phyloP scores from a whole-genome alignment of 2,329 filamentous ascomycete genomes.

The Xylaria polymorpha region DNA sequence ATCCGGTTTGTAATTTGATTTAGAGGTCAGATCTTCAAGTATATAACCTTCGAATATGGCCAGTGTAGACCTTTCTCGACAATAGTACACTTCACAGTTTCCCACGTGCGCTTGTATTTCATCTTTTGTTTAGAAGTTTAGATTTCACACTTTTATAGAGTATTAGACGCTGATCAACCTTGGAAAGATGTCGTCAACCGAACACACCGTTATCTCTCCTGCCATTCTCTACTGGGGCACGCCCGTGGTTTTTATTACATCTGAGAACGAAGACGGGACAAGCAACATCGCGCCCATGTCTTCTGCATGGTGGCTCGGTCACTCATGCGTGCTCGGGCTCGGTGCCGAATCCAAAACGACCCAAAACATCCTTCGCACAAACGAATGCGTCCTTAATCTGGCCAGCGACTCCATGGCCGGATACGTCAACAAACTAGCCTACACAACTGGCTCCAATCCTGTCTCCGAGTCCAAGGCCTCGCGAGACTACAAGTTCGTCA shows the following conservation, averaged over 20 bases:
- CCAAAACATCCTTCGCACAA: slow-evolving; percentile 55
- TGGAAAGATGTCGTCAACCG: slow-evolving; percentile 33
- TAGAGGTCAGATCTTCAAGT: slow-evolving; percentile 3
- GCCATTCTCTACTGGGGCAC: slow-evolving; percentile 58
- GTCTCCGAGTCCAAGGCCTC: slow-evolving; percentile 47
- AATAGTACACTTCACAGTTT: slow-evolving; percentile 9
- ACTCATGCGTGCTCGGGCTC: slow-evolving; percentile 58
- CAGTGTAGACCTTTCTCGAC: slow-evolving; percentile 6
- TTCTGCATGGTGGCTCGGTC: slow-evolving; percentile 58
- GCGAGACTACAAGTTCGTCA: slow-evolving; percentile 52
- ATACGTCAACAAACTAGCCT: slow-evolving; percentile 54
- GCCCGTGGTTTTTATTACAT: slow-evolving; percentile 55
- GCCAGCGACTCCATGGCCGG: slow-evolving; percentile 51
- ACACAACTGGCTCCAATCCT: slow-evolving; percentile 51
- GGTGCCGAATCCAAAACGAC: slow-evolving; percentile 53
- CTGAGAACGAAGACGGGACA: slow-evolving; percentile 55
- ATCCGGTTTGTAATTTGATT: not conserved
- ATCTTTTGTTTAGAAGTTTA: slow-evolving; percentile 10
- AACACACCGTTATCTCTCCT: slow-evolving; percentile 49
- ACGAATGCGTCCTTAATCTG: slow-evolving; percentile 58
- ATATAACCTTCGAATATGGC: slow-evolving; percentile 11
- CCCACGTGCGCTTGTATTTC: not conserved
- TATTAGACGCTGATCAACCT: not conserved
- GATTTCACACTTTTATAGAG: slow-evolving; percentile 1
- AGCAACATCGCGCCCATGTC: slow-evolving; percentile 58